Evolutionary conservation across 805 yeast genomes (phyloP), one percentile per base, ranked within the genome.

Genomic region (Nakazawaea anatomiae): DNA sequence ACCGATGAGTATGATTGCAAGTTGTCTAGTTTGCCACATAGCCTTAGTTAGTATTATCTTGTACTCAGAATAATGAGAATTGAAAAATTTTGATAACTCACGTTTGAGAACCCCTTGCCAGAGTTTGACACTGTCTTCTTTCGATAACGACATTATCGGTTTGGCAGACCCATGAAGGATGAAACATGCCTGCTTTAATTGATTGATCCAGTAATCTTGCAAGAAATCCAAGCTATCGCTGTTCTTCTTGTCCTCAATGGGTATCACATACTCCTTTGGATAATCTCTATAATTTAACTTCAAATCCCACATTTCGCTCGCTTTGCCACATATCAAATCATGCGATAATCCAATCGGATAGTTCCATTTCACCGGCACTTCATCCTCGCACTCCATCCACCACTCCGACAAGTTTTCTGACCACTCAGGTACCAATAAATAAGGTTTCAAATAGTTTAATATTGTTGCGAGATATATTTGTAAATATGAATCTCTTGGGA

Each of bases 141-240:
- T 82, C 5, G 94, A 79, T 50, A 92, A 68, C 29, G 74, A 74
- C 96, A 92, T 86, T n/a, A 92, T 79, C 2, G 82, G 76, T 54
- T 86, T 89, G 5, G 96, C 76, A n/a, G 80, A 77, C 0, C 96
- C 96, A 56, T 84, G 81, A 38, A 87, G 64, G 0, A 89, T 79
- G 59, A 75, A 89, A 59, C 89, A 82, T 4, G 89, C 77, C 60
- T 92, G 97, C 60, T 94, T 92, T 62, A 89, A 68, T 53, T 82
- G 89, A 61, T 92, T 90, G 54, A 83, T 69, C 84, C 94, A 83
- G 46, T 79, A 74, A 47, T 74, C 77, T 43, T 66, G 73, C 52
- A 80, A 56, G 10, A 72, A 60, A 18, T 39, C 39, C 32, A 43
- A 39, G 11, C 40, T 30, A 9, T 30, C 9, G 10, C 31, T 34